Evolutionary conservation across 176 grass and related monocot species (phyloP).

Genomic region (Paspalum notatum): DNA sequence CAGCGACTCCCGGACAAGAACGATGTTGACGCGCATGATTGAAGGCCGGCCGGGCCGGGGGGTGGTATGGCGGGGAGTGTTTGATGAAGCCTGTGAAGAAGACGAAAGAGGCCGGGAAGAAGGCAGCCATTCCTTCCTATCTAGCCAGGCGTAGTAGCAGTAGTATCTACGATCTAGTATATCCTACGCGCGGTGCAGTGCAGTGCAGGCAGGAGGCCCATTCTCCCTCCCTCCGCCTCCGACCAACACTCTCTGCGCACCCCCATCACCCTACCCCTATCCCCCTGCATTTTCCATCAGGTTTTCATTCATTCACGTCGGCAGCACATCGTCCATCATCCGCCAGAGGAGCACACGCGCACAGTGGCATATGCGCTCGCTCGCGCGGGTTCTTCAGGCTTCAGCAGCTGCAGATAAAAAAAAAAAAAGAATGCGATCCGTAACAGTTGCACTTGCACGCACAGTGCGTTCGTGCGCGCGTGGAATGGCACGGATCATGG

Average conservation of each 20-base stretch:
- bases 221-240: slow-evolving; percentile 29
- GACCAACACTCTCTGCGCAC: slow-evolving; percentile 35
- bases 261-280: slow-evolving; percentile 37
- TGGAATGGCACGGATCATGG: neutral
- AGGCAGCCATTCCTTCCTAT: slow-evolving; percentile 25
- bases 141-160: no score
- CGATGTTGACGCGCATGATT: slow-evolving; percentile 17
- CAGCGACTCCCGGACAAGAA: slow-evolving; percentile 41
- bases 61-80: no score
- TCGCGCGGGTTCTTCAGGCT: no score
- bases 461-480: neutral
- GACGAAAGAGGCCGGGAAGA: neutral
- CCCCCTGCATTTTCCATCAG: neutral
- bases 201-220: no score
- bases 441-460: neutral
- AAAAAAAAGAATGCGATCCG: neutral
- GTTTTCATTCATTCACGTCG: slow-evolving; percentile 1
- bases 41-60: neutral
- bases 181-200: neutral
- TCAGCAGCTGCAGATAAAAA: neutral
- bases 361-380: no score
- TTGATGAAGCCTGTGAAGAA: slow-evolving; percentile 3
- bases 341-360: neutral
- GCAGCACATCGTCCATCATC: neutral
- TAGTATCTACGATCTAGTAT: neutral